A percentile compares a stretch with the other conserved stretches of the same genome.
phyloP scores from a whole-genome alignment of 176 grass and related monocot genomes.

The Phyllostachys edulis region DNA sequence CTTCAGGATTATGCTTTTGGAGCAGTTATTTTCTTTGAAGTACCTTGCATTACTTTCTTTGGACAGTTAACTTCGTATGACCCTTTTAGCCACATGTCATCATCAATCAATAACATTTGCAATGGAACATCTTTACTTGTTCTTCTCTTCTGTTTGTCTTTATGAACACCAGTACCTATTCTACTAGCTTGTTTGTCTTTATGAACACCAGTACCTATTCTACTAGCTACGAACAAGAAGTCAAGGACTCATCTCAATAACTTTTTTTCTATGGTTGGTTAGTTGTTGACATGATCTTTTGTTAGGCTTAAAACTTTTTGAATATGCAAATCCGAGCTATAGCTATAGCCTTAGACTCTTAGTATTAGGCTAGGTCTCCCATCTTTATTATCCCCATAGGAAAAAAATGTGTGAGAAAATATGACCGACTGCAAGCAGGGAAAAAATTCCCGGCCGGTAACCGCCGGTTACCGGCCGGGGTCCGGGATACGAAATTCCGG shows the following conservation, averaged over 20 bases:
- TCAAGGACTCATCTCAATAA: neutral
- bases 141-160: neutral
- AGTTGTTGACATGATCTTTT: constrained; percentile 18
- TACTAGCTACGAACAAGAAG: neutral
- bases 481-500: too few relatives aligned
- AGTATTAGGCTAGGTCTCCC: neutral
- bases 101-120: neutral
- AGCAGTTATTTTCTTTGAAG: neutral
- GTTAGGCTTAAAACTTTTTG: constrained; percentile 10
- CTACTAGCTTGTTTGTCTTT: too few relatives aligned
- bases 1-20: neutral
- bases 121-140: neutral
- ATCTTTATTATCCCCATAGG: neutral
- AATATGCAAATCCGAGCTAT: neutral
- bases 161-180: neutral
- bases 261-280: neutral
- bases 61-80: neutral
- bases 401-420: neutral
- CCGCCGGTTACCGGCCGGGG: too few relatives aligned
- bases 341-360: neutral
- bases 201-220: neutral
- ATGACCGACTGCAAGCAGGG: neutral
- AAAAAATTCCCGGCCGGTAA: too few relatives aligned
- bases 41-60: constrained; percentile 18
- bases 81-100: neutral